Conservation (phyloP, 2,329 filamentous ascomycete genomes). For the Raffaelea deltoideospora region DNA sequence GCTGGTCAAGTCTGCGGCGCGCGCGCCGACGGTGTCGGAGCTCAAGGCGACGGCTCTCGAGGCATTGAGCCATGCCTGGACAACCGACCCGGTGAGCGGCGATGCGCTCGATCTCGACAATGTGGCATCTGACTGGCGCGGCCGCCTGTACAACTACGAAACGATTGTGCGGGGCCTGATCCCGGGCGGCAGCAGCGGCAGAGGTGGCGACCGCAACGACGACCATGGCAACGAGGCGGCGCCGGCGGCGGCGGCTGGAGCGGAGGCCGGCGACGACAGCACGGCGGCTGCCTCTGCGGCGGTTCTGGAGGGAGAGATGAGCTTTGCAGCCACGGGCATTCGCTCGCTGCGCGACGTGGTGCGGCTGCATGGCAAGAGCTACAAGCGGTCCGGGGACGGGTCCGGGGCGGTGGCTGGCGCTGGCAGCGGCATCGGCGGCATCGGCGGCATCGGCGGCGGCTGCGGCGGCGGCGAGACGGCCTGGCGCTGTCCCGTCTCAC, state of each 20-base stretch:
- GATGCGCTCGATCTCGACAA: constrained; percentile 52
- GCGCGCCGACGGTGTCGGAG: constrained; percentile 66
- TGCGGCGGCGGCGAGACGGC: constrained; percentile 14
- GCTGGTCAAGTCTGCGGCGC: constrained; percentile 85
- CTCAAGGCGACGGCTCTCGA: constrained; percentile 80
- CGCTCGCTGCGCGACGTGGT: constrained; percentile 75
- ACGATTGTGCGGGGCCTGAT: constrained; percentile 53
- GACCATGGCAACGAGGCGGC: too few relatives aligned
- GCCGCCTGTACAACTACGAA: constrained; percentile 90
- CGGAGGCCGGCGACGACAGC: constrained; percentile 21
- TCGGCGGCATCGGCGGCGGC: constrained; percentile 17
- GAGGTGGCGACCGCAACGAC: constrained; percentile 14
- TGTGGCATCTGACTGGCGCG: constrained; percentile 70
- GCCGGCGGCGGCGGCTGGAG: not conserved
- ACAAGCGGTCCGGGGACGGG: too few relatives aligned
- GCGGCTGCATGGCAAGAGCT: constrained; percentile 62
- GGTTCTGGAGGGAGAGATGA: constrained; percentile 16
- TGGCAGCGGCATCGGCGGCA: not conserved
- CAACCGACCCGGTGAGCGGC: constrained; percentile 73
- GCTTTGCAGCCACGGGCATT: constrained; percentile 42
- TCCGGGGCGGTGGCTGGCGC: constrained; percentile 7
- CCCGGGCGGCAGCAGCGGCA: constrained; percentile 41
- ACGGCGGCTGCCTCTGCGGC: constrained; percentile 24
- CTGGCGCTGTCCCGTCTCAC: constrained; percentile 76
- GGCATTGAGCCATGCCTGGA: constrained; percentile 75